Evolutionary conservation across 768 basidiomycete species (phyloP).

Genomic region (Serendipita sp.): DNA sequence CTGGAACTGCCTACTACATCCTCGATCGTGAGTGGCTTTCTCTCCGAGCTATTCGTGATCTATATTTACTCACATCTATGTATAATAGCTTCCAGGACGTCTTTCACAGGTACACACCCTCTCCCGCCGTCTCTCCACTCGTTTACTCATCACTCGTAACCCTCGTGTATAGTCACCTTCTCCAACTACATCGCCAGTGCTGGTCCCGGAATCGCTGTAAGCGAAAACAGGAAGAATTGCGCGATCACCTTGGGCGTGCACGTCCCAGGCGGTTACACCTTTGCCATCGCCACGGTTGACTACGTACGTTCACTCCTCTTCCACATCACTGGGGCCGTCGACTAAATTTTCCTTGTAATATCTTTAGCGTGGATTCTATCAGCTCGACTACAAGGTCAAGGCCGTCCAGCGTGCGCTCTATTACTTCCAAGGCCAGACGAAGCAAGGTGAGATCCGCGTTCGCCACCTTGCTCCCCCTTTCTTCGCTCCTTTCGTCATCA

Average conservation of each 20-base stretch:
- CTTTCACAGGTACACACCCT: not conserved
- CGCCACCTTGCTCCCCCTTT: too few relatives aligned
- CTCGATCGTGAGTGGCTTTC: too few relatives aligned
- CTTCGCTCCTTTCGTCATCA: too few relatives aligned
- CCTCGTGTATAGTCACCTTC: not conserved
- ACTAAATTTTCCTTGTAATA: too few relatives aligned
- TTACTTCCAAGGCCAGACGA: constrained; percentile 1
- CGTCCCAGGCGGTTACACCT: constrained; percentile 1
- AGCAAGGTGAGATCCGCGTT: not conserved
- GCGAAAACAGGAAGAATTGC: not conserved
- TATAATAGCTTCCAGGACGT: not conserved
- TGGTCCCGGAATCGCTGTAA: not conserved
- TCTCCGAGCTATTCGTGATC: too few relatives aligned
- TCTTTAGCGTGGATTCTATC: not conserved
- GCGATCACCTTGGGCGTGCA: not conserved
- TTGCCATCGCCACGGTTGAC: not conserved
- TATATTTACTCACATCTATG: too few relatives aligned
- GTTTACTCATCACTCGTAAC: not conserved
- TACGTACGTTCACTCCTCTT: not conserved
- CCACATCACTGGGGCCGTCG: too few relatives aligned
- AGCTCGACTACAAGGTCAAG: not conserved
- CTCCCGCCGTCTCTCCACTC: not conserved
- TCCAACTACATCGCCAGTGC: not conserved
- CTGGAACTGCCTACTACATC: not conserved
- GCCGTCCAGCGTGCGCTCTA: not conserved